Evolutionary conservation across 805 yeast species (phyloP).

Genomic region (Nematodospora valgi): DNA sequence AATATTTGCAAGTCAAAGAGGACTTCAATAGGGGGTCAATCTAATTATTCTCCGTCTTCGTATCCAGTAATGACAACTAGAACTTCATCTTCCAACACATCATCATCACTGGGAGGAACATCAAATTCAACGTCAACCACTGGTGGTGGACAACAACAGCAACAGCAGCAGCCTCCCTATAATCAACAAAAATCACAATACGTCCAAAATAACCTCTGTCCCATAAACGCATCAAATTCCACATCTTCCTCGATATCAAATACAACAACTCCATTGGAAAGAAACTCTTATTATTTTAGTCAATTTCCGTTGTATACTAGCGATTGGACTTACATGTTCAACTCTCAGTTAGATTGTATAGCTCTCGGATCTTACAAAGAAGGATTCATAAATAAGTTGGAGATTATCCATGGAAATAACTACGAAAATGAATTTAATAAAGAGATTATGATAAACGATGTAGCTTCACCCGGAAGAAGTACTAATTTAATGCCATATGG

Average conservation of each 20-base stretch:
- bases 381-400: constrained; percentile 65
- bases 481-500: constrained; percentile 1
- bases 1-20: constrained; percentile 7
- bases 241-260: neutral
- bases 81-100: constrained; percentile 1
- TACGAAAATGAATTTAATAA: constrained; percentile 21
- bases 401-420: constrained; percentile 37
- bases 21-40: constrained; percentile 7
- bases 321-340: constrained; percentile 28
- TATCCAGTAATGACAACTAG: constrained; percentile 7
- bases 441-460: constrained; percentile 5
- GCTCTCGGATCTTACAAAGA: constrained; percentile 81
- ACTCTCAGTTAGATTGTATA: constrained; percentile 41
- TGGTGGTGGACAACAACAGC: neutral
- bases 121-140: neutral
- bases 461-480: constrained; percentile 2
- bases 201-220: constrained; percentile 2
- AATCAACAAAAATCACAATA: constrained; percentile 5
- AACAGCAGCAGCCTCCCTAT: constrained; percentile 6
- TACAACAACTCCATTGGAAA: constrained; percentile 11
- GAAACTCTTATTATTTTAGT: constrained; percentile 23
- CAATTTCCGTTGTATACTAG: constrained; percentile 32
- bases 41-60: constrained; percentile 9
- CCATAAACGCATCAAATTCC: constrained; percentile 1
- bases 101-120: constrained; percentile 3